Percentiles rank a stretch among this genome's conserved stretches.
These are phyloP conservation scores for Anastatica hierochuntica DNA, from an alignment of 345 rosid species.

Conservation along the genomic window DNA sequence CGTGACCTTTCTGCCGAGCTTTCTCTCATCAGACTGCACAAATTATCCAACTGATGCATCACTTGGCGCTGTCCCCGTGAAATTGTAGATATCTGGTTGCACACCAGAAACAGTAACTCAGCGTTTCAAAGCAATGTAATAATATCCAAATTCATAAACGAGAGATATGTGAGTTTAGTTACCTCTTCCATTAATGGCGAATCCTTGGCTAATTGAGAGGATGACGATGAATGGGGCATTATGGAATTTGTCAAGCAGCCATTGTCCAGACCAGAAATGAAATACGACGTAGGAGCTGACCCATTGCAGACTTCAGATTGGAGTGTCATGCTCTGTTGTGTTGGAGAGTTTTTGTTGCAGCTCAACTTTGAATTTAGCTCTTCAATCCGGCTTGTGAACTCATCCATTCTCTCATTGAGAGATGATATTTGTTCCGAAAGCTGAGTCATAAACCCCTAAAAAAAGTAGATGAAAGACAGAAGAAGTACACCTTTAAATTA, in stretches of 20 bases:
- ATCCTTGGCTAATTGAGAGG: constrained; percentile 72
- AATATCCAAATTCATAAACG: not conserved
- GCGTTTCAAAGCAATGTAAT: constrained; percentile 11
- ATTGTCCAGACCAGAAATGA: constrained; percentile 69
- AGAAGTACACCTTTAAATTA: not conserved
- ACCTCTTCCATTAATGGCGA: constrained; percentile 82
- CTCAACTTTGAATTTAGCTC: constrained; percentile 63
- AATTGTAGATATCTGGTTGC: constrained; percentile 49
- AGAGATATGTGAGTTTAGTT: constrained; percentile 9
- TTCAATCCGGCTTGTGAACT: constrained; percentile 63
- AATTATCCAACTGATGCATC: constrained; percentile 57
- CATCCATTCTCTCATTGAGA: constrained; percentile 86
- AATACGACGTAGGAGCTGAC: constrained; percentile 77
- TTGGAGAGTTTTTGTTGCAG: constrained; percentile 38
- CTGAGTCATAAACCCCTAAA: constrained; percentile 62
- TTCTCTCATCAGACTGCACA: constrained; percentile 49
- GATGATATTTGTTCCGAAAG: constrained; percentile 88
- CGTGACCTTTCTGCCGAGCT: constrained; percentile 34
- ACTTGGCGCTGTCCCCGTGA: constrained; percentile 71
- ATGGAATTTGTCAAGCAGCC: constrained; percentile 60
- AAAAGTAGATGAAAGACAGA: constrained; percentile 1
- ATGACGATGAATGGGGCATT: constrained; percentile 66
- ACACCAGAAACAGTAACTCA: not conserved
- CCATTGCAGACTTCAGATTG: constrained; percentile 65
- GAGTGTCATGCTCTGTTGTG: constrained; percentile 58